Percentiles rank a stretch among this genome's conserved stretches.
phyloP scores from a whole-genome alignment of 805 yeast species.

The Saturnispora silvae region DNA sequence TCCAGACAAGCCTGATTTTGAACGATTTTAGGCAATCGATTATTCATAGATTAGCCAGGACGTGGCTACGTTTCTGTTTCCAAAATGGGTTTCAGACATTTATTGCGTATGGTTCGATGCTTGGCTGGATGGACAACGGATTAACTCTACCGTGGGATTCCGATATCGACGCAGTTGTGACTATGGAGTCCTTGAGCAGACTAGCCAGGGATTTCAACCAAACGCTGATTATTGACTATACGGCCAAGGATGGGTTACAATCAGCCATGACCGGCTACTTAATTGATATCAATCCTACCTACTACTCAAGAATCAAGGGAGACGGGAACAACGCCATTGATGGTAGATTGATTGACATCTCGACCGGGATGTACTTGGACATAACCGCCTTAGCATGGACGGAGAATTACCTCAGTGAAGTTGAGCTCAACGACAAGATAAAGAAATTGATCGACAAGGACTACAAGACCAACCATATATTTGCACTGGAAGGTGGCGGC shows the following conservation, averaged over 20 bases:
- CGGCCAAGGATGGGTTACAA: slow-evolving; percentile 10
- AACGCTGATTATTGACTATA: slow-evolving; percentile 35
- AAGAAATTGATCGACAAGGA: slow-evolving; percentile 13
- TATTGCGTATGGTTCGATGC: slow-evolving; percentile 54
- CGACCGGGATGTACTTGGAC: slow-evolving; percentile 37
- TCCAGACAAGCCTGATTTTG: slow-evolving; percentile 19
- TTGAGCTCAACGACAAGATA: slow-evolving; percentile 5
- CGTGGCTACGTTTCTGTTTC: slow-evolving; percentile 43
- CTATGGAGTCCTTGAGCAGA: slow-evolving; percentile 32
- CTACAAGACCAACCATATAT: slow-evolving; percentile 12
- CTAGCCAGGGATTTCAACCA: slow-evolving; percentile 41
- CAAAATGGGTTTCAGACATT: slow-evolving; percentile 39
- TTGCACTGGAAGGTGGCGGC: slow-evolving; percentile 38
- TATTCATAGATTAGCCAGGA: slow-evolving; percentile 38
- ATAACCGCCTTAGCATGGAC: slow-evolving; percentile 29
- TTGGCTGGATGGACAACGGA: slow-evolving; percentile 56
- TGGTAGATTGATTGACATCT: slow-evolving; percentile 43
- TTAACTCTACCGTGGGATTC: slow-evolving; percentile 50
- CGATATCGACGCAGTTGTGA: slow-evolving; percentile 53
- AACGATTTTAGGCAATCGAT: slow-evolving; percentile 18
- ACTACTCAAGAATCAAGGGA: slow-evolving; percentile 28
- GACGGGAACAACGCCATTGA: slow-evolving; percentile 44
- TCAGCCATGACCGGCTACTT: slow-evolving; percentile 24
- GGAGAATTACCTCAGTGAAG: slow-evolving; percentile 7
- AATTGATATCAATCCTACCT: slow-evolving; percentile 27